These are phyloP conservation scores for Agapanthus africanus DNA, from an alignment of 106 monocot species.

Conservation along the genomic window DNA sequence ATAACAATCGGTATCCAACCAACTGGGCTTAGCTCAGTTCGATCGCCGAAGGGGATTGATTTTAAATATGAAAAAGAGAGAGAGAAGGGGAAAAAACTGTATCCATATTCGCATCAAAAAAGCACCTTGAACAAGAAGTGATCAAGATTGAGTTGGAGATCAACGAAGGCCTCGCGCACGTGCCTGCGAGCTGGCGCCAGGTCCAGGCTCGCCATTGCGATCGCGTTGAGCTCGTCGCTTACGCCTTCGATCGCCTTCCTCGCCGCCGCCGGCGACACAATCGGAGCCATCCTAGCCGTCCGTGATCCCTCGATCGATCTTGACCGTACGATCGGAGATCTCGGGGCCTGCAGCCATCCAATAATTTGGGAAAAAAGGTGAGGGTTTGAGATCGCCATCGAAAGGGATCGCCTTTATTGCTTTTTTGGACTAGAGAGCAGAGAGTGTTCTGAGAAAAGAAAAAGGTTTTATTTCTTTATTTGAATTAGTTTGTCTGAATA, in stretches of 20 bases:
- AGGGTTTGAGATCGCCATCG: slow-evolving; percentile 9
- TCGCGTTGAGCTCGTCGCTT: slow-evolving; percentile 55
- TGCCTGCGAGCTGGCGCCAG: slow-evolving; percentile 48
- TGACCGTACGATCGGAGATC: background rate
- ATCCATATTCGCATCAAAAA: too few relatives aligned
- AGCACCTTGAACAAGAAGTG: slow-evolving; percentile 95
- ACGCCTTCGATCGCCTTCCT: slow-evolving; percentile 52
- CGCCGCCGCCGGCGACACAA: slow-evolving; percentile 6
- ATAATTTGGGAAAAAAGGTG: background rate
- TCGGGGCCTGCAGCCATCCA: background rate
- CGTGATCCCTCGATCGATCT: background rate
- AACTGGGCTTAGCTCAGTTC: too few relatives aligned
- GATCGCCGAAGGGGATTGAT: too few relatives aligned
- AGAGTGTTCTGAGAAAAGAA: too few relatives aligned
- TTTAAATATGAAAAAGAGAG: too few relatives aligned
- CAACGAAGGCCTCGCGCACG: slow-evolving; percentile 56
- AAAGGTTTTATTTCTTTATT: too few relatives aligned
- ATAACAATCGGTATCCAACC: too few relatives aligned
- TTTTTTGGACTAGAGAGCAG: too few relatives aligned
- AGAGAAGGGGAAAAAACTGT: too few relatives aligned
- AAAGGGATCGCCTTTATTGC: too few relatives aligned
- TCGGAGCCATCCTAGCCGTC: slow-evolving; percentile 4
- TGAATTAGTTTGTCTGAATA: too few relatives aligned
- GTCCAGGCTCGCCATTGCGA: slow-evolving; percentile 61
- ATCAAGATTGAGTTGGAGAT: slow-evolving; percentile 54